Evolutionary conservation across 345 rosid species (phyloP), one percentile per base, ranked within the genome.

Genomic region (Alliaria petiolata): DNA sequence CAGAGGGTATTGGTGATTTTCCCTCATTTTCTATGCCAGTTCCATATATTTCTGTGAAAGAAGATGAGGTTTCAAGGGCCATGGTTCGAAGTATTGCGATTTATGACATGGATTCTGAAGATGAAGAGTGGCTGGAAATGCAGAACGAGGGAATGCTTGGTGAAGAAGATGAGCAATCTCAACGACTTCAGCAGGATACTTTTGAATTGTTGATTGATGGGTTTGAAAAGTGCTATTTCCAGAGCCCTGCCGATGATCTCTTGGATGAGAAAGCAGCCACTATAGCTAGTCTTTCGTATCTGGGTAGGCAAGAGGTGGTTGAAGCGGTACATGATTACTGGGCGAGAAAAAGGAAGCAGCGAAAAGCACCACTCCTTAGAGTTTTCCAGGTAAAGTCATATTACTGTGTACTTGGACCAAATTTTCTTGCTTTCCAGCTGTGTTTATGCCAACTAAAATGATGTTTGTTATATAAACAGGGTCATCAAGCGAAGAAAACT

Each of bases 101-200:
- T 54, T 92, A 95, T 72, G 99, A 95, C 78, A 83, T 92, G 92
- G 98, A 95, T 72, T 86, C 85, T 54, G 98, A 90, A 79, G 99
- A 95, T 81, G 97, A 88, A 75, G 87, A 80, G 57, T 95, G 99
- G 99, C 80, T 95, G 13, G 76, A 70, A 62, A 84, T 77, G 34
- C 81, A 83, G 62, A 95, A 90, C 69, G n/a, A 3, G 26, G 85
- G n/a, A n/a, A n/a, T n/a, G n/a, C n/a, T n/a, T n/a, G n/a, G n/a
- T n/a, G n/a, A n/a, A n/a, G n/a, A 71, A 28, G 69, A 67, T 74
- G 79, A 74, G 36, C 69, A 28, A 10, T 38, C 17, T 28, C 80
- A 80, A 56, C 84, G 16, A 67, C 84, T 91, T 72, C 67, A 85
- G 12, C 86, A 67, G 68, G 89, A 88, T 63, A 76, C 43, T 39